Evolutionary conservation across 495 filamentous ascomycete genomes (phyloP).

Genomic region (Paragyromitra xinjiangensis): DNA sequence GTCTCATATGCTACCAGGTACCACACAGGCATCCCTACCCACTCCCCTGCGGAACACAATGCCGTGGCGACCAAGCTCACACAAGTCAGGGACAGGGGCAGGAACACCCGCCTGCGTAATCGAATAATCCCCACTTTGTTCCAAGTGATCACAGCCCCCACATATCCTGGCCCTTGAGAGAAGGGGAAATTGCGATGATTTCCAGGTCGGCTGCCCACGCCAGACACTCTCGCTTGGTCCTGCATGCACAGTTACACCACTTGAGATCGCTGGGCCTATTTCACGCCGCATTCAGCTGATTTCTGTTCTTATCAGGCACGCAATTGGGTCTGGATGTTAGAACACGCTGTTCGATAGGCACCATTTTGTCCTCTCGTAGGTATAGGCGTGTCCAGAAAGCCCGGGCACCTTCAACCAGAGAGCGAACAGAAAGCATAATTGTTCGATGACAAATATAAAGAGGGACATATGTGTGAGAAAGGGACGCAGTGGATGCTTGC

Average conservation of each 20-base stretch:
- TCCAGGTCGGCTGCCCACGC: constrained; percentile 30
- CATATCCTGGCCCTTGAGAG: constrained; percentile 13
- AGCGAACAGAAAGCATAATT: not conserved
- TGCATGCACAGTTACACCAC: constrained; percentile 43
- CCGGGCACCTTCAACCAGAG: not conserved
- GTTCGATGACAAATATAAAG: not conserved
- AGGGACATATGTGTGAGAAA: not conserved
- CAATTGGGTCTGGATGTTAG: constrained; percentile 19
- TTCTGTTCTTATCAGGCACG: constrained; percentile 24
- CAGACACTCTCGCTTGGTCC: constrained; percentile 43
- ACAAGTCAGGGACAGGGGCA: constrained; percentile 28
- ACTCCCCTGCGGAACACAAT: not conserved
- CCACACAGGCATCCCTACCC: constrained; percentile 29
- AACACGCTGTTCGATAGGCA: constrained; percentile 11
- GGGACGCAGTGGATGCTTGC: not conserved
- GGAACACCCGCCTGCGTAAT: constrained; percentile 3
- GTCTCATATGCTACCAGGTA: constrained; percentile 7
- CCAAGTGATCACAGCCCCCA: not conserved
- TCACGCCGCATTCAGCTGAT: constrained; percentile 41
- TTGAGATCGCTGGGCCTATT: constrained; percentile 42
- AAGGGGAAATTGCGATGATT: constrained; percentile 52
- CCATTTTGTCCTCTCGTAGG: not conserved
- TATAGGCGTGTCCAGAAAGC: constrained; percentile 3
- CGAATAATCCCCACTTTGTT: constrained; percentile 22
- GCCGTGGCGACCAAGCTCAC: constrained; percentile 11